Percentiles rank a stretch among this genome's conserved stretches.
Evolutionary conservation across 2,329 filamentous ascomycete species (phyloP).

Genomic region (Venturiaceae sp.): DNA sequence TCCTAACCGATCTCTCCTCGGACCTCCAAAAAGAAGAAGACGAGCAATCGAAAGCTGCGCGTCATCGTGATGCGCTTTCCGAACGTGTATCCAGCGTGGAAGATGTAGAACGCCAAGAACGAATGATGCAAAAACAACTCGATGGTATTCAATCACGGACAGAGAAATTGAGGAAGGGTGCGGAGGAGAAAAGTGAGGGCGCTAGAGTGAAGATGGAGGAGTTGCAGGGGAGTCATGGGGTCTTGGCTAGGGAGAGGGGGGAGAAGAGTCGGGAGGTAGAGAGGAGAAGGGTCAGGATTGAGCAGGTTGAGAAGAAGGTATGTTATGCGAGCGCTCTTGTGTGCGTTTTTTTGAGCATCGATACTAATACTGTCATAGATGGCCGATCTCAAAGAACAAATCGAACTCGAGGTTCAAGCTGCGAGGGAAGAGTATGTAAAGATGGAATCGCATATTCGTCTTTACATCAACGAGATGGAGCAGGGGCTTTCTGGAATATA

Average conservation of each 20-base stretch:
- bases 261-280: slow-evolving; percentile 92
- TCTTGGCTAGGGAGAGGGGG: slow-evolving; percentile 71
- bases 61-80: slow-evolving; percentile 77
- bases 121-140: slow-evolving; percentile 73
- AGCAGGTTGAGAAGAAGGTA: slow-evolving; percentile 98
- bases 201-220: slow-evolving; percentile 89
- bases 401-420: slow-evolving; percentile 84
- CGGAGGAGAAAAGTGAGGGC: slow-evolving; percentile 67
- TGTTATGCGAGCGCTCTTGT: slow-evolving; percentile 14
- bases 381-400: slow-evolving; percentile 94
- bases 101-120: slow-evolving; percentile 84
- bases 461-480: slow-evolving; percentile 99
- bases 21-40: slow-evolving; percentile 89
- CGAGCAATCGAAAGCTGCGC: slow-evolving; percentile 67
- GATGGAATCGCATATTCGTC: slow-evolving; percentile 92
- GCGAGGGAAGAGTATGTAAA: slow-evolving; percentile 94
- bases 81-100: slow-evolving; percentile 83
- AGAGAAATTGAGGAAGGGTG: slow-evolving; percentile 70
- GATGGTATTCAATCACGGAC: slow-evolving; percentile 80
- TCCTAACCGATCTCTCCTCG: slow-evolving; percentile 77
- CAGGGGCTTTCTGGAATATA: slow-evolving; percentile 51
- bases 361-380: slow-evolving; percentile 52
- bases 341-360: neutral
- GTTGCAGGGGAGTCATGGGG: slow-evolving; percentile 67
- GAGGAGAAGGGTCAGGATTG: slow-evolving; percentile 80